Evolutionary conservation across 805 yeast genomes (phyloP).

Genomic region (Vanderwaltozyma verrucispora): DNA sequence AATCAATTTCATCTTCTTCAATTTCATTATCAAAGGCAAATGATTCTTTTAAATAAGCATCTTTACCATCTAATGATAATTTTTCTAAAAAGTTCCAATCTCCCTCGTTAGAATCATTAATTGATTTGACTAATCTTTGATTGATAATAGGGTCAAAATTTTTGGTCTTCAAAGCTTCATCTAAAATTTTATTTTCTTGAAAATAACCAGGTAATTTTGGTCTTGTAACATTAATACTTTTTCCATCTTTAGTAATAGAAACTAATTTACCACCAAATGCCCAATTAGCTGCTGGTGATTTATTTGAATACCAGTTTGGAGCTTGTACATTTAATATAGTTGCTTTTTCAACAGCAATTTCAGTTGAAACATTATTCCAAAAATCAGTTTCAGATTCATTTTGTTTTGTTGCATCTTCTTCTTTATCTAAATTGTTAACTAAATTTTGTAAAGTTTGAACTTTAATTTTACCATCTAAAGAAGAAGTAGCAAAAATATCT

Average conservation of each 20-base stretch:
- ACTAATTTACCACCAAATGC: constrained; percentile 93
- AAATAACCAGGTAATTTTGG: constrained; percentile 31
- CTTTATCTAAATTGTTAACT: constrained; percentile 18
- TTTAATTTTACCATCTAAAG: constrained; percentile 73
- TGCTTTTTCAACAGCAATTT: constrained; percentile 64
- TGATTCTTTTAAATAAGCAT: constrained; percentile 39
- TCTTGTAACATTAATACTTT: constrained; percentile 29
- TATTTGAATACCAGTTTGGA: constrained; percentile 78
- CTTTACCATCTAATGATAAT: constrained; percentile 40
- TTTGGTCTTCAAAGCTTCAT: constrained; percentile 45
- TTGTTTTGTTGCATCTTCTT: constrained; percentile 23
- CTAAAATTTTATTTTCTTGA: constrained; percentile 33
- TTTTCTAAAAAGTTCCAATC: constrained; percentile 61
- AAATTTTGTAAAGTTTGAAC: constrained; percentile 80
- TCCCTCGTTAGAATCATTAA: constrained; percentile 34
- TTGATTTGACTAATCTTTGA: constrained; percentile 35
- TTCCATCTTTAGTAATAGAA: constrained; percentile 35
- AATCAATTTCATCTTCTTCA: constrained; percentile 13
- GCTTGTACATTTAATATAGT: constrained; percentile 60
- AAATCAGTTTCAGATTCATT: constrained; percentile 56
- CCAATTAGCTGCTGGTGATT: constrained; percentile 58
- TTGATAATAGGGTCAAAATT: constrained; percentile 48
- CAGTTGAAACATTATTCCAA: constrained; percentile 67
- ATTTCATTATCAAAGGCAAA: constrained; percentile 30
- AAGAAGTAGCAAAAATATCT: constrained; percentile 78